Conservation (phyloP, 1,284 basidiomycete genomes). For the Mycena citricolor region DNA sequence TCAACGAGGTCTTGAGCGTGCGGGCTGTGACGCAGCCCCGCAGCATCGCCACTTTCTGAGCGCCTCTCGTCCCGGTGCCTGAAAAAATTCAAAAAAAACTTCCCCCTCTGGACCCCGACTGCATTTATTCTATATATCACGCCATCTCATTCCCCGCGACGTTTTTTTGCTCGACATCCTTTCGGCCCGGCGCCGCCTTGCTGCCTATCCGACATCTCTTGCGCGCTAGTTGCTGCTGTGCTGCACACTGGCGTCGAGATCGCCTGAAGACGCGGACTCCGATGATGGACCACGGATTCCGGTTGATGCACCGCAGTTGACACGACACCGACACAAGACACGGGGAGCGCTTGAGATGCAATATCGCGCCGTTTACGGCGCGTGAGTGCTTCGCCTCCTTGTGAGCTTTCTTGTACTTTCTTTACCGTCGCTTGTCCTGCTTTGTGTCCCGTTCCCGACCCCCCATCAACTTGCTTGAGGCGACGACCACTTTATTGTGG, state of each 20-base stretch:
- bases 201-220: constrained; percentile 15
- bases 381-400: constrained; percentile 53
- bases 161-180: constrained; percentile 23
- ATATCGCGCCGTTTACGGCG: constrained; percentile 38
- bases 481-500: constrained; percentile 76
- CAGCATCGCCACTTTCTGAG: constrained; percentile 58
- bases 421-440: constrained; percentile 40
- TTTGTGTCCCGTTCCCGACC: constrained; percentile 49
- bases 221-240: constrained; percentile 49
- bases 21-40: constrained; percentile 71
- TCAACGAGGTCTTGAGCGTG: constrained; percentile 85
- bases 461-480: constrained; percentile 58
- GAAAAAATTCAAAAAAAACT: constrained; percentile 39
- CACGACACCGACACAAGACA: constrained; percentile 73
- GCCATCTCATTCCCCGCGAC: constrained; percentile 29
- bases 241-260: constrained; percentile 40
- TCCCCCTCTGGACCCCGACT: constrained; percentile 55
- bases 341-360: constrained; percentile 52
- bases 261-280: constrained; percentile 39
- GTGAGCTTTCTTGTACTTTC: constrained; percentile 55
- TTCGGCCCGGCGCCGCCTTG: constrained; percentile 24
- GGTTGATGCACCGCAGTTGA: constrained; percentile 46
- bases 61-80: constrained; percentile 31
- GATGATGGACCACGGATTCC: constrained; percentile 39
- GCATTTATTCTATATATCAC: constrained; percentile 52